These are phyloP conservation scores for Panicum virgatum DNA, from an alignment of 202 grass and related monocot species.

Conservation along the genomic window DNA sequence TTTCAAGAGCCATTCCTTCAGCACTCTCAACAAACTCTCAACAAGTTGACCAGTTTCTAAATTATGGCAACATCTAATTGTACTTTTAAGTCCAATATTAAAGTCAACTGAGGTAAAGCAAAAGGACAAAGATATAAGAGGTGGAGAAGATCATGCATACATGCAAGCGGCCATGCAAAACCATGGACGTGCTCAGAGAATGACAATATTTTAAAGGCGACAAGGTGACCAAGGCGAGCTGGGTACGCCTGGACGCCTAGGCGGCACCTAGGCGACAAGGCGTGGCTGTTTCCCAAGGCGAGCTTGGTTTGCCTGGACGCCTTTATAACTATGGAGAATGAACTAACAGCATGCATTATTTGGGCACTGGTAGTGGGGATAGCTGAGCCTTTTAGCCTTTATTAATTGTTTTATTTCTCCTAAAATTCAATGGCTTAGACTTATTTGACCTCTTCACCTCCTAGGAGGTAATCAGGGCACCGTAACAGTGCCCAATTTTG, in stretches of 20 bases:
- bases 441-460: no score
- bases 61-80: not conserved
- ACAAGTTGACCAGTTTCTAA: not conserved
- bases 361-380: not conserved
- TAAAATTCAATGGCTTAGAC: no score
- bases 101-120: not conserved
- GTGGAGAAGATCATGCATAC: not conserved
- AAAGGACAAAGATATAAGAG: not conserved
- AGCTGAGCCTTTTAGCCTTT: no score
- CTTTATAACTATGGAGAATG: no score
- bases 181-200: not conserved
- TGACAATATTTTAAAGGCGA: no score
- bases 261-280: no score
- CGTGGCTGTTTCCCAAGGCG: no score
- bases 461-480: no score
- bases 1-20: not conserved
- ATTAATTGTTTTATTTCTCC: no score
- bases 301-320: no score
- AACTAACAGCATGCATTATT: not conserved
- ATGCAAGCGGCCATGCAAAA: not conserved
- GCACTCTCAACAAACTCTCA: not conserved
- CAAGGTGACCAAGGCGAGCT: no score
- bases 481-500: not conserved
- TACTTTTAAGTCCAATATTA: not conserved
- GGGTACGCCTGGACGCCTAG: no score